Conservation (phyloP, 1,284 basidiomycete genomes). For the Puccinia horiana region DNA sequence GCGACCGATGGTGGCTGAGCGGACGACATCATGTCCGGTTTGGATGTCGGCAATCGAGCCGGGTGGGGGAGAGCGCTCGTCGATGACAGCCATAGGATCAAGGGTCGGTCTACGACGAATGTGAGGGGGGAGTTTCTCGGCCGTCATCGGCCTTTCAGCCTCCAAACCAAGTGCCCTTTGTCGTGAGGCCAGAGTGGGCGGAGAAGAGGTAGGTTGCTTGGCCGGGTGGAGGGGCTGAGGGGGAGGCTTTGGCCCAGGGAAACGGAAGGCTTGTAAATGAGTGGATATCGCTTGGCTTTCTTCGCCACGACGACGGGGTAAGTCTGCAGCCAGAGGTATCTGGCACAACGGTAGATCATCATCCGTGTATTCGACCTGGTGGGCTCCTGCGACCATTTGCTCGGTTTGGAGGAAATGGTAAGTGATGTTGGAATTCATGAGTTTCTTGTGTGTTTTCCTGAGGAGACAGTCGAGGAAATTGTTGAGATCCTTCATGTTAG, state of each 20-base stretch:
- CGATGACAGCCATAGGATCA: constrained; percentile 13
- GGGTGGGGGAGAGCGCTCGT: not conserved
- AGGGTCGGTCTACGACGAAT: constrained; percentile 4
- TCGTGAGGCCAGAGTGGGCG: not conserved
- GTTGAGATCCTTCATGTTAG: constrained; percentile 30
- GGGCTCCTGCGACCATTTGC: constrained; percentile 6
- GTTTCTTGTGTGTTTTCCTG: constrained; percentile 23
- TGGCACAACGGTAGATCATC: constrained; percentile 11
- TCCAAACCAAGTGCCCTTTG: not conserved
- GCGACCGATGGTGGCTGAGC: not conserved
- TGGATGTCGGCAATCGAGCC: constrained; percentile 6
- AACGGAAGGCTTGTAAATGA: constrained; percentile 30
- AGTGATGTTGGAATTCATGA: constrained; percentile 23
- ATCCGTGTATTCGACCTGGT: constrained; percentile 26
- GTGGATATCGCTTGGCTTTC: not conserved
- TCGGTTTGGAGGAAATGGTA: constrained; percentile 30
- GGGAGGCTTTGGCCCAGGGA: not conserved
- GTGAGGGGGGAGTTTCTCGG: not conserved
- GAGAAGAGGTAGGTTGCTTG: not conserved
- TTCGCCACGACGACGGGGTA: not conserved
- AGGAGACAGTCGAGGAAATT: constrained; percentile 11
- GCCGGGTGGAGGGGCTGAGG: not conserved
- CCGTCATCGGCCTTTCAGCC: not conserved
- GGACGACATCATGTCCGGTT: not conserved
- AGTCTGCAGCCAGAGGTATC: not conserved